Evolutionary conservation across 116 monocot genomes (phyloP), one percentile per base, ranked within the genome.

Genomic region (Cymodocea nodosa): DNA sequence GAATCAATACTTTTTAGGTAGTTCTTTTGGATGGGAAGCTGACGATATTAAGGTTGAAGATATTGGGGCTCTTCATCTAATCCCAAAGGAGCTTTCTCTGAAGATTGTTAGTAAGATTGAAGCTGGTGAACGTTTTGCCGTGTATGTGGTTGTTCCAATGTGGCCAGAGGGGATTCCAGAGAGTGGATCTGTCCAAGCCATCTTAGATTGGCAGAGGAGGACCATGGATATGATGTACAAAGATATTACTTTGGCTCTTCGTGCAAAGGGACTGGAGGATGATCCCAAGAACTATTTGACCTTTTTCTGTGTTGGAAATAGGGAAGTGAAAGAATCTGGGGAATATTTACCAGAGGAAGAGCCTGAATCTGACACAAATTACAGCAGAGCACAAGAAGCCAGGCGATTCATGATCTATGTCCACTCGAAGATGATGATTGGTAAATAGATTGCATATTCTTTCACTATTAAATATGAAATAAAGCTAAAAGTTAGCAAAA

Each of bases 1-100:
- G 71, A 87, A 87, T 70, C 86, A 87, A 67, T 87, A 87, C 74
- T 87, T 87, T 73, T 72, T 87, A 7, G 86, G 86, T 17, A 83
- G 83, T 70, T 87, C 78, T 2, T 87, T 80, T 67, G 83, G 52
- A 3, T 87, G 86, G 86, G 74, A 70, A 23, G 54, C 70, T 0
- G 79, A 85, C 20, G 79, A 30, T 64, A 74, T 85, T 30, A 74
- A 68, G 36, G 76, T 71, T 7, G 85, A 85, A 61, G 76, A 71
- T 4, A 77, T 85, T 18, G 79, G 74, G 17, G 85, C 85, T 52
- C 60, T 85, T 40, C 85, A 85, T 66, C 75, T 83, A 15, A 78
- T 87, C 57, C 86, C 86, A 18, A 82, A 73, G 64, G 86, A 87
- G 60, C 77, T 87, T 19, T 80, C 86, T 17, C 60, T 87, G 60